Evolutionary conservation across 1,139 yeast genomes (phyloP), one percentile per base, ranked within the genome.

Genomic region (Saccharomyces hybrid): DNA sequence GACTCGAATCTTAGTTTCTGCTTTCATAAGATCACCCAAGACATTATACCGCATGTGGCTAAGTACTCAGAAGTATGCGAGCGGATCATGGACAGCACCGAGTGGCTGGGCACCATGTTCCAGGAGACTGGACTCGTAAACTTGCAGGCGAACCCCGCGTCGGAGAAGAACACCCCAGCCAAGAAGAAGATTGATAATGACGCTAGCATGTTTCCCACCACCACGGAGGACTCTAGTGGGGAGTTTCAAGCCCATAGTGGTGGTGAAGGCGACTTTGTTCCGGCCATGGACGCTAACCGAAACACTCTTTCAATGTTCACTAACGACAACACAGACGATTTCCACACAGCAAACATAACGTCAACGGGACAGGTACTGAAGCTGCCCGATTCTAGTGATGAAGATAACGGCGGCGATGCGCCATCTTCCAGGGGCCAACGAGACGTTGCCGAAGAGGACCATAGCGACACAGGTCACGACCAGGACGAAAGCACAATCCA

Each of bases 1-100:
- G 96, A 90, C 70, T 78, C 82, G 5, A 68, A 70, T 53, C 56
- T 68, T 11, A 61, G 63, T 49, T 60, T 63, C 54, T 66, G 70
- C 51, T 68, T 67, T 53, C 58, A 57, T 49, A 63, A 59, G 54
- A 63, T 68, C 26, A 67, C 70, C 16, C 66, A 66, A 50, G 66
- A 66, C 38, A 63, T 68, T 23, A 68, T 68, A n/a, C 71, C 72
- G 14, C 54, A 60, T 52, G 68, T 69, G 31, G 56, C 64, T 41
- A 57, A 56, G 27, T 69, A 67, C 52, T 66, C 67, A 14, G 58
- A 52, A 32, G 58, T 60, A 14, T 67, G 70, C 52, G 70, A 66
- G 32, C 58, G 63, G 25, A 61, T 67, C 20, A 61, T 66, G 59
- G 67, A 68, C 51, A 63, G 64, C 46, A 59, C 65, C 46, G 57